Percentiles rank a stretch among this genome's conserved stretches.
These are phyloP conservation scores for Verticillium klebahnii DNA, from an alignment of 2,329 filamentous ascomycete species.

Conservation along the genomic window DNA sequence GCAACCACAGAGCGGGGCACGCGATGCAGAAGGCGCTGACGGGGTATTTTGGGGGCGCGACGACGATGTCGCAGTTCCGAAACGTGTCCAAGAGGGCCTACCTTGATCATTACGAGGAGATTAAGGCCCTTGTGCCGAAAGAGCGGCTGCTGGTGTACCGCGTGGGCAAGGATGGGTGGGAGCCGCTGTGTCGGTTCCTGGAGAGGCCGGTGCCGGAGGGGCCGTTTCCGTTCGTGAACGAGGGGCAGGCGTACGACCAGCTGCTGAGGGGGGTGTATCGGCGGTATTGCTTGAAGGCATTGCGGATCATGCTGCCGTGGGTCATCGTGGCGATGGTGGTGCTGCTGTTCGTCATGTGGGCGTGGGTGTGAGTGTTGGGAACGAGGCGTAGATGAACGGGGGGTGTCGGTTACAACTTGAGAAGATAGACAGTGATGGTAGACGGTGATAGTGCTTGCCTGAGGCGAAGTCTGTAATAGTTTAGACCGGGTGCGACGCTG, in stretches of 20 bases:
- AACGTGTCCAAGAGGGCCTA: neutral
- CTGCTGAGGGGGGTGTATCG: neutral
- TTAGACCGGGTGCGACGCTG: no score
- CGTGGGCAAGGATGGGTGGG: conserved; percentile 31
- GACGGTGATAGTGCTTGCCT: no score
- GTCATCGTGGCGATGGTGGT: neutral
- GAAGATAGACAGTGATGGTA: no score
- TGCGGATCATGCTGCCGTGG: neutral
- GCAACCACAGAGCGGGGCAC: neutral
- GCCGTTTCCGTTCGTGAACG: conserved; percentile 29
- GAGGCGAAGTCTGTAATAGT: no score
- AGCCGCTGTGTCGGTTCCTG: conserved; percentile 34
- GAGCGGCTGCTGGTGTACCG: conserved; percentile 27
- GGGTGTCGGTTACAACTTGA: no score
- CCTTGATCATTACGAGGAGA: conserved; percentile 4
- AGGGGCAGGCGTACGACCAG: conserved; percentile 1
- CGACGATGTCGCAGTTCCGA: neutral
- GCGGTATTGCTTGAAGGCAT: neutral
- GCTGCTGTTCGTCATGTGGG: neutral
- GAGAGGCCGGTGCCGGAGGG: conserved; percentile 25
- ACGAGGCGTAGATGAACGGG: no score
- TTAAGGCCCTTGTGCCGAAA: conserved; percentile 6
- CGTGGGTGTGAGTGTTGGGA: neutral
- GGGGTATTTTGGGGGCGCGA: neutral
- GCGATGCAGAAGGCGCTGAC: neutral